phyloP scores from a whole-genome alignment of 345 rosid genomes.

The Arabis hirsuta region DNA sequence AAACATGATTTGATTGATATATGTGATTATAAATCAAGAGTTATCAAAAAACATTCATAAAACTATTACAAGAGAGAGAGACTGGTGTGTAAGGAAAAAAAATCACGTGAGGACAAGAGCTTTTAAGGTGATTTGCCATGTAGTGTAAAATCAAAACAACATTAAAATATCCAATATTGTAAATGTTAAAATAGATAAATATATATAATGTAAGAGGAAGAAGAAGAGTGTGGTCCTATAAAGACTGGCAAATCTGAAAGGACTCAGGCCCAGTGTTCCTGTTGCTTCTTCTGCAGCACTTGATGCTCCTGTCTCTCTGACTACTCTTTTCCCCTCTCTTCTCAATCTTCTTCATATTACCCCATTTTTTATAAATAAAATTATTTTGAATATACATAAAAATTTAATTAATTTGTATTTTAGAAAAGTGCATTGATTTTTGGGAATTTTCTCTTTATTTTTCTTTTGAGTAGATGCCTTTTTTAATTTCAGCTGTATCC shows the following conservation, averaged over 20 bases:
- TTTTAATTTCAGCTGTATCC: slow-evolving; percentile 43
- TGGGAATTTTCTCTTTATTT: slow-evolving; percentile 15
- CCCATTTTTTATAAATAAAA: not conserved
- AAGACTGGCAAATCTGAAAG: slow-evolving; percentile 48
- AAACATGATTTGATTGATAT: not conserved
- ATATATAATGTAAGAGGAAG: slow-evolving; percentile 7
- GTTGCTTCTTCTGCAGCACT: slow-evolving; percentile 54
- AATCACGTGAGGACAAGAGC: slow-evolving; percentile 40
- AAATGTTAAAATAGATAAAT: slow-evolving; percentile 38
- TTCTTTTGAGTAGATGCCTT: slow-evolving; percentile 29
- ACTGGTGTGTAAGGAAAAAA: not conserved
- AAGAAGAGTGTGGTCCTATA: slow-evolving; percentile 43
- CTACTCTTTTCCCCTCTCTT: slow-evolving; percentile 35
- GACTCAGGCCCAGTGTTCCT: slow-evolving; percentile 47
- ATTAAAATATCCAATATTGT: slow-evolving; percentile 48
- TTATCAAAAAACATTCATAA: slow-evolving; percentile 10
- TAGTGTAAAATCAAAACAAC: slow-evolving; percentile 48
- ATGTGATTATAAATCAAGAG: slow-evolving; percentile 2
- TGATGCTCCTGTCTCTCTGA: slow-evolving; percentile 51
- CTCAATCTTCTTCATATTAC: slow-evolving; percentile 12
- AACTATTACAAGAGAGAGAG: slow-evolving; percentile 4
- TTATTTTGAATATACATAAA: not conserved
- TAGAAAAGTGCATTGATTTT: slow-evolving; percentile 16
- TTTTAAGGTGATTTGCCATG: slow-evolving; percentile 50
- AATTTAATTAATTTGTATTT: not conserved